Base-by-base conservation (phyloP, 1,139 yeast species). In the Yamadazyma sp. region DNA sequence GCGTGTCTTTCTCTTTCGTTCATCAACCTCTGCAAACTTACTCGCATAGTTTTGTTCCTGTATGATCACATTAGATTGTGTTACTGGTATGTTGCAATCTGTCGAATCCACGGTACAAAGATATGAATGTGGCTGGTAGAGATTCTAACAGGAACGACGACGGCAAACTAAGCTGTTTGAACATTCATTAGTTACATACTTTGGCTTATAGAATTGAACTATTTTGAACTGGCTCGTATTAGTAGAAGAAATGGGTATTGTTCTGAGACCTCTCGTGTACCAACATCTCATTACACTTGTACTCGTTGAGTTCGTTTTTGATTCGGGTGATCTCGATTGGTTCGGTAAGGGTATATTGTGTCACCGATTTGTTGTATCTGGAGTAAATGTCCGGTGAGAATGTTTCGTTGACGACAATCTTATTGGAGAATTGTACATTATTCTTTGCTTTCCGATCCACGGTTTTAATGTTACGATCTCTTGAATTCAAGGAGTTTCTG, bases 261-360 rank as follows among this genome's bases (percentile, higher is more conserved):
- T 64, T 59, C 49, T 69, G 76, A 11, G 80, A 73, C 37, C 59
- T 56, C 45, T 75, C 80, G 53, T 78, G 81, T 23, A 78, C 79
- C 49, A 67, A 62, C 83, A 78, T 78, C 48, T 73, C 81, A 41
- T 71, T 64, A 51, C 76, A 70, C 54, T 78, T 78, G 58, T 62
- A 76, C 15, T 61, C 54, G 49, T 78, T 77, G 54, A 78, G 59
- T 53, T 77, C 82, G 31, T 63, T 64, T 50, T 79, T 69, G 46
- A 78, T 75, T 42, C 62, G 65, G 44, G 64, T 64, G 39, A 78
- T 70, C 48, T 73, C 73, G 9, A 54, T 49, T 5, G 75, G 70
- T 43, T 76, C 77, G 10, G 71, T 63, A 39, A 77, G 65, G 11
- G 76, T 64, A 46, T 70, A 66, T 47, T 77, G 79, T 17, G 81